Evolutionary conservation across 768 basidiomycete species (phyloP), one percentile per base, ranked within the genome.

Genomic region (Kwoniella heveanensis): DNA sequence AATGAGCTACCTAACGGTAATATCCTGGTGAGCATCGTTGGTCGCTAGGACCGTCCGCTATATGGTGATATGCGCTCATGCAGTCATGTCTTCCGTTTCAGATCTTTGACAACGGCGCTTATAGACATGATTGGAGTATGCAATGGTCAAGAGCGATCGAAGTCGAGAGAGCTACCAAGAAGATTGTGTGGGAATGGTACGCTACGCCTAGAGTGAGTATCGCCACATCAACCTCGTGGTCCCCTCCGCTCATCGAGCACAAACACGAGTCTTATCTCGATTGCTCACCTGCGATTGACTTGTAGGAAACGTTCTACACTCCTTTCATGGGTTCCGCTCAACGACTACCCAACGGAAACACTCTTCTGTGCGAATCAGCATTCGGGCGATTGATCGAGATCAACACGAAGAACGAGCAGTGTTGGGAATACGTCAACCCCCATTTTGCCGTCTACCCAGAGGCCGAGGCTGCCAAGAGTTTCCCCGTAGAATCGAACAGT

Each of bases 81-180:
- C 9, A 49, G 17, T 49, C n/a, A 32, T 24, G 24, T 1, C 39
- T 44, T 17, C 47, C 8, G n/a, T 10, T 54, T 57, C 72, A 25
- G 32, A 80, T 80, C 69, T 54, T 76, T 70, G 47, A 81, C 66
- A 26, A 76, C 74, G 53, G 80, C 63, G 44, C 71, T 64, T 37
- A 71, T 69, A 15, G 66, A 48, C 24, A 67, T 65, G 17, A 60
- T n/a, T 30, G 54, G 68, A 15, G 73, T 70, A 51, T 65, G 62
- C 46, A 36, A 74, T 69, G 39, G 74, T 64, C 44, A 52, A 51
- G 10, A 37, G 61, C 30, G 73, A 64, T 63, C 29, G 62, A 36
- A 60, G 66, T 51, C 25, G 65, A 71, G 57, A 26, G 65, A 25
- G 25, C 53, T n/a, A 61, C 65, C 47, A 66, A 66, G 26, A 52